These are phyloP conservation scores for Metschnikowia vanudenii DNA, from an alignment of 805 yeast species.

Conservation along the genomic window DNA sequence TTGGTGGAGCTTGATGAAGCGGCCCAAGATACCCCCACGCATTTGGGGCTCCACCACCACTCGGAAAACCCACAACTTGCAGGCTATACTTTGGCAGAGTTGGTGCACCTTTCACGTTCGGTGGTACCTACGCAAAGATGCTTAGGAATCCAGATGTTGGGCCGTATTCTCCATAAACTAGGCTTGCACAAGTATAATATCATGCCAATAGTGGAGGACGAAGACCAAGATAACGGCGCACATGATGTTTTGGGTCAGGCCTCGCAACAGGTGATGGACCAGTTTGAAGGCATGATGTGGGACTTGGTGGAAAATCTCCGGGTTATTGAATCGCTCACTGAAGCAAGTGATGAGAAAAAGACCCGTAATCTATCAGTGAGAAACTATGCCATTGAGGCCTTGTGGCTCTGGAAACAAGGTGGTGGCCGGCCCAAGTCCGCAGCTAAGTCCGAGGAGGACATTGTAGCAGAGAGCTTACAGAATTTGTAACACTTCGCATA, in stretches of 20 bases:
- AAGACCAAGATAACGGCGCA: slow-evolving; percentile 30
- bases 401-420: slow-evolving; percentile 80
- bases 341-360: slow-evolving; percentile 62
- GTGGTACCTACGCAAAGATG: slow-evolving; percentile 82
- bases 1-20: slow-evolving; percentile 50
- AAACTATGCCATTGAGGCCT: slow-evolving; percentile 82
- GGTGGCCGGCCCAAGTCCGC: slow-evolving; percentile 34
- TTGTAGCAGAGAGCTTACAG: slow-evolving; percentile 24
- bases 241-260: slow-evolving; percentile 38
- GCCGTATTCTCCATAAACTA: slow-evolving; percentile 79
- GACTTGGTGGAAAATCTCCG: slow-evolving; percentile 61
- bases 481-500: slow-evolving; percentile 9
- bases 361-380: slow-evolving; percentile 71
- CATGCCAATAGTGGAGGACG: slow-evolving; percentile 43
- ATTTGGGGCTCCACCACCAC: slow-evolving; percentile 86
- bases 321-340: slow-evolving; percentile 63
- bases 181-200: slow-evolving; percentile 61
- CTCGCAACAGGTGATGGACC: slow-evolving; percentile 26
- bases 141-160: slow-evolving; percentile 81
- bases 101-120: slow-evolving; percentile 76
- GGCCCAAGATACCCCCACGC: slow-evolving; percentile 43
- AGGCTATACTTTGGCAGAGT: slow-evolving; percentile 85
- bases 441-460: slow-evolving; percentile 27
- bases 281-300: slow-evolving; percentile 64
- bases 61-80: slow-evolving; percentile 84